Evolutionary conservation across 495 filamentous ascomycete species (phyloP), one percentile per base, ranked within the genome.

Genomic region (Hyaloscypha hepaticicola): DNA sequence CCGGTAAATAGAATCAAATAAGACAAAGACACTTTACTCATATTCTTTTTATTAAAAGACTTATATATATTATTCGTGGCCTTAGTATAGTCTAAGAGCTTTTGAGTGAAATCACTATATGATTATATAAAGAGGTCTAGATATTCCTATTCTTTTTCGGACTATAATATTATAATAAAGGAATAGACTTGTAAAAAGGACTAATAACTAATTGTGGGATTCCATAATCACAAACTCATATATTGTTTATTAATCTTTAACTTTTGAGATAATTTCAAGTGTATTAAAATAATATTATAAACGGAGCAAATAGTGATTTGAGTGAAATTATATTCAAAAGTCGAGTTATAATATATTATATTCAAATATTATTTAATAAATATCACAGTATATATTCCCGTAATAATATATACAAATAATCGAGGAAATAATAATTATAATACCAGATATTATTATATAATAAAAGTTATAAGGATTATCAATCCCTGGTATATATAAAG

Each of bases 171-270:
- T 31, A 69, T 51, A 34, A 62, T 58, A 29, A 69, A 66, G 3
- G 33, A 56, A 61, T 69, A 41, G 38, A 33, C 56, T 57, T 69
- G 48, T 49, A 34, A 60, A 62, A 65, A 65, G 29, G 66, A 72
- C 48, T 50, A 61, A 27, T 72, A 58, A 63, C 65, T 70, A 19
- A 66, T 58, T 50, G 57, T 22, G 12, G 70, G 66, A 16, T 50
- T 50, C 48, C 14, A 50, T 24, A 50, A 16, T 72, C 56, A 75
- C 6, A 75, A 59, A 29, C 56, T 51, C 34, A 75, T 64, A 38
- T 74, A 70, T 56, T 75, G 62, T 21, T 70, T 64, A 34, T 72
- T 49, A 19, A 73, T 53, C 53, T 45, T 62, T n/a, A 53, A 72
- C 29, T 31, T 56, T 55, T 26, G 27, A 48, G 26, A 41, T 25